Base-by-base conservation (phyloP, 225 moss, liverwort and hornwort genomes). In the Sphagnum tenellum region DNA sequence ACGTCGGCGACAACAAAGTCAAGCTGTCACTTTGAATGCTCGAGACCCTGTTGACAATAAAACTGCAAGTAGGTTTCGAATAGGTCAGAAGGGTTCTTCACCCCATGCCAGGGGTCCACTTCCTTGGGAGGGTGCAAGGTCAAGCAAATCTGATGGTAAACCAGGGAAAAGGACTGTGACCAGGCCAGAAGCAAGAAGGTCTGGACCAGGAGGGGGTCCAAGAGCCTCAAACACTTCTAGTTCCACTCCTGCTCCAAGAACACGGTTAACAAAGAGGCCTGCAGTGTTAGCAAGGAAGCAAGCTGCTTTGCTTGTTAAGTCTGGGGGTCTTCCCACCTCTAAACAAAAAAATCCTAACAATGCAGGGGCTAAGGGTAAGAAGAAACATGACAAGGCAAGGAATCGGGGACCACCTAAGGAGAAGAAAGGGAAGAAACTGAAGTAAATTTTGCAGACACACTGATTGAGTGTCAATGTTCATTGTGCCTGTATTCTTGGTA, bases 271-370 rank as follows among this genome's bases (percentile, higher is more conserved):
- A 3, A 94, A 89, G 71, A 82, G 94, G 64, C 94, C 94, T 71
- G 85, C 94, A 68, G 83, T 94, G 65, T 81, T 89, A 74, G 94
- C 87, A 57, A 85, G 91, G 79, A 94, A 94, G 73, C 74, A 83
- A 65, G 74, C 71, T 66, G 85, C 83, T 62, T 72, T 83, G 46
- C 68, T 75, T 48, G 14, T 60, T 8, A 86, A 81, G 69, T 67
- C 73, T 65, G 89, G 89, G 72, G 83, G 71, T 47, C 76, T 76
- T 46, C 68, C 79, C 46, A 75, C 64, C 9, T 4, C 82, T 47
- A 57, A 64, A 46, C 62, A 29, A 4, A 63, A 70, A 4, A 75
- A 71, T 78, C 73, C 76, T 5, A 78, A 76, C 50, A 72, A 64
- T 63, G 68, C 54, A 2, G 81, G 77, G 53, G 70, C 61, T 3